Evolutionary conservation across 177 flowering plant genomes (phyloP).

Genomic region (Vitis hybrid): DNA sequence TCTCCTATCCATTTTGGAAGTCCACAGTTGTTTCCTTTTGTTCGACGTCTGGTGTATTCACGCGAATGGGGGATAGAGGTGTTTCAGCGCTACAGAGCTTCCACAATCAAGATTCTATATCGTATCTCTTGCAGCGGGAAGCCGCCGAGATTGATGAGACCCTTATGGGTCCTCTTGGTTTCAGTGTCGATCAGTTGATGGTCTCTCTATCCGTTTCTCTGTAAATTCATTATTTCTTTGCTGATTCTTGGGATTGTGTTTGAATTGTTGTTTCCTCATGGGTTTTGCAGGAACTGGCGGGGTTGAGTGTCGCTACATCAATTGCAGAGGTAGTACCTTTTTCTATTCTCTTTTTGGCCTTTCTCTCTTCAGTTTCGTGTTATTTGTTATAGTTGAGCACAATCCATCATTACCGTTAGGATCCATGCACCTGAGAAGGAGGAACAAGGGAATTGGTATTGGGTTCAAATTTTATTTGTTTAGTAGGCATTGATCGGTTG

Average conservation of each 20-base stretch:
- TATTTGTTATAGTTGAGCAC: too few species aligned
- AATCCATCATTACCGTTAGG: too few species aligned
- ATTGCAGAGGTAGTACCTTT: constrained; percentile 66
- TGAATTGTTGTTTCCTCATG: background rate
- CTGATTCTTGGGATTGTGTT: background rate
- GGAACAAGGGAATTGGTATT: too few species aligned
- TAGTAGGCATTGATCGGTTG: too few species aligned
- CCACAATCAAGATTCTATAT: constrained; percentile 34
- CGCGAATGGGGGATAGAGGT: constrained; percentile 19
- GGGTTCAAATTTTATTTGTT: too few species aligned
- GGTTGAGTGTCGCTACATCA: constrained; percentile 85
- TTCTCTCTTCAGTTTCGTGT: background rate
- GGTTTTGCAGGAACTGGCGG: constrained; percentile 80
- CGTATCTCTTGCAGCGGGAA: constrained; percentile 69
- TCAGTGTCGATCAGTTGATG: constrained; percentile 94
- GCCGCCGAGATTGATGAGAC: constrained; percentile 84
- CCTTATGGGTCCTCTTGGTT: constrained; percentile 94
- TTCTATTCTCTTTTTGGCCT: background rate
- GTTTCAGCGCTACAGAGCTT: constrained; percentile 18
- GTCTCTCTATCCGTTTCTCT: constrained; percentile 24
- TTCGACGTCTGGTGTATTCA: constrained; percentile 16
- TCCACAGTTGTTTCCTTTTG: constrained; percentile 27
- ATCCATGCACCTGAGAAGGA: too few species aligned
- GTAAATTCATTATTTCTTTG: background rate
- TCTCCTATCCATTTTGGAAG: constrained; percentile 5